These are phyloP conservation scores for Ogataea hybrid DNA, from an alignment of 1,139 yeast species.

Conservation along the genomic window DNA sequence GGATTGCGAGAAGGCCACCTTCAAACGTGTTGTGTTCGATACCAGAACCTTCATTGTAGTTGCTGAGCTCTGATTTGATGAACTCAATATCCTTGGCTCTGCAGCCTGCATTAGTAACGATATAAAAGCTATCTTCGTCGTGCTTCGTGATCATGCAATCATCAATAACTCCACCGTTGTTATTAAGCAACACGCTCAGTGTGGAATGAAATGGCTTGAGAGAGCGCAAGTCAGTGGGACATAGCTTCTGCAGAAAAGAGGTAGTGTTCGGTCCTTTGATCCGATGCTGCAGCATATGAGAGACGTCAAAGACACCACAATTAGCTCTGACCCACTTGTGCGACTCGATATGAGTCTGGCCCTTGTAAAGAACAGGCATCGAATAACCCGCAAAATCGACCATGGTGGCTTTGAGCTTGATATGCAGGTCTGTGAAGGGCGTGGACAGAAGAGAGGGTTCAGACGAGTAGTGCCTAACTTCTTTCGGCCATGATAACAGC, in stretches of 20 bases:
- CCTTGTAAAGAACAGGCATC: slow-evolving; percentile 89
- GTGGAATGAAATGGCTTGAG: slow-evolving; percentile 63
- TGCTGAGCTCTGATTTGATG: slow-evolving; percentile 49
- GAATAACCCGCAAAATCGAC: slow-evolving; percentile 94
- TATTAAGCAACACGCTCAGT: slow-evolving; percentile 73
- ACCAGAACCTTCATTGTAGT: slow-evolving; percentile 38
- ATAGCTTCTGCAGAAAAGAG: slow-evolving; percentile 69
- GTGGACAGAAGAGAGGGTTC: slow-evolving; percentile 48
- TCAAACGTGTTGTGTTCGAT: slow-evolving; percentile 64
- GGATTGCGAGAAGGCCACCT: slow-evolving; percentile 82
- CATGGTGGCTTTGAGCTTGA: slow-evolving; percentile 80
- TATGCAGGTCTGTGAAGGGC: slow-evolving; percentile 79
- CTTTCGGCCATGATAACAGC: background rate
- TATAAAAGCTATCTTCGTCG: slow-evolving; percentile 70
- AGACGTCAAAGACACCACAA: slow-evolving; percentile 92
- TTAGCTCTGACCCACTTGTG: slow-evolving; percentile 90
- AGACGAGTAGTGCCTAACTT: slow-evolving; percentile 16
- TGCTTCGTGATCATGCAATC: slow-evolving; percentile 91
- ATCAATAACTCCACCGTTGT: slow-evolving; percentile 81
- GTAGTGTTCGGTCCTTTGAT: slow-evolving; percentile 67
- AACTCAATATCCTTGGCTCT: slow-evolving; percentile 75
- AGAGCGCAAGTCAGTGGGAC: slow-evolving; percentile 75
- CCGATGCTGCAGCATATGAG: slow-evolving; percentile 94
- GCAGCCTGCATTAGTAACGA: slow-evolving; percentile 98
- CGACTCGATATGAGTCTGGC: slow-evolving; percentile 84